Conservation (phyloP, 768 basidiomycete species). For the Termitomyces sp. region DNA sequence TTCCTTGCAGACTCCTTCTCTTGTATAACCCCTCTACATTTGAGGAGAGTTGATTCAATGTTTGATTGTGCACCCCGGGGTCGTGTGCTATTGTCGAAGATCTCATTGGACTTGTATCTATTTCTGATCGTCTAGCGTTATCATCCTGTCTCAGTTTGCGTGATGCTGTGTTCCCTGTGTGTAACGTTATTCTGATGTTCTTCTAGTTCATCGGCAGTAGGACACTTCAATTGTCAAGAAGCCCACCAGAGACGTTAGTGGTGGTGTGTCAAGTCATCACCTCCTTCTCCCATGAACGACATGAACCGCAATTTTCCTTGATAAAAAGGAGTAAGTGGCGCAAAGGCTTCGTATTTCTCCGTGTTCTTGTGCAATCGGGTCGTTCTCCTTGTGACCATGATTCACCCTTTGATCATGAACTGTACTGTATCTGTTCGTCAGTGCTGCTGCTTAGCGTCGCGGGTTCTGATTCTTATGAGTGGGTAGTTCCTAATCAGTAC, state of each 20-base stretch:
- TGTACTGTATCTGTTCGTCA: not conserved
- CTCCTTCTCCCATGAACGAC: not conserved
- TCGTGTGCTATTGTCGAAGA: not conserved
- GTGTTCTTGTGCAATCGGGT: not conserved
- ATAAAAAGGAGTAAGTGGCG: too few species aligned
- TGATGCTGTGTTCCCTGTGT: not conserved
- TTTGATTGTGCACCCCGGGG: not conserved
- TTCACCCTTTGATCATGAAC: too few species aligned
- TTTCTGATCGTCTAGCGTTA: not conserved
- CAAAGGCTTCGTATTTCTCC: not conserved
- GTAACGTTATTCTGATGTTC: not conserved
- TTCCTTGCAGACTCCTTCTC: not conserved
- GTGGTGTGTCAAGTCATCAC: not conserved
- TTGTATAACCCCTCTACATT: not conserved
- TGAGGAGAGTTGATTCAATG: not conserved
- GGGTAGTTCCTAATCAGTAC: not conserved
- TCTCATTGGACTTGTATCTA: not conserved
- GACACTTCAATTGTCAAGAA: not conserved
- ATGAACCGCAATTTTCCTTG: not conserved
- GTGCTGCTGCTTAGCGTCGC: not conserved
- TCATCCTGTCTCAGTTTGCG: not conserved
- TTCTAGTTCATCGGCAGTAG: not conserved
- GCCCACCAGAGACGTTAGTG: not conserved
- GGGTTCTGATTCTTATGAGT: too few species aligned
- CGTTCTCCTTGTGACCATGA: not conserved